A percentile compares a stretch with the other conserved stretches of the same genome.
These are phyloP conservation scores for Phylloboletellus chloephorus DNA, from an alignment of 1,284 basidiomycete species.

Conservation along the genomic window DNA sequence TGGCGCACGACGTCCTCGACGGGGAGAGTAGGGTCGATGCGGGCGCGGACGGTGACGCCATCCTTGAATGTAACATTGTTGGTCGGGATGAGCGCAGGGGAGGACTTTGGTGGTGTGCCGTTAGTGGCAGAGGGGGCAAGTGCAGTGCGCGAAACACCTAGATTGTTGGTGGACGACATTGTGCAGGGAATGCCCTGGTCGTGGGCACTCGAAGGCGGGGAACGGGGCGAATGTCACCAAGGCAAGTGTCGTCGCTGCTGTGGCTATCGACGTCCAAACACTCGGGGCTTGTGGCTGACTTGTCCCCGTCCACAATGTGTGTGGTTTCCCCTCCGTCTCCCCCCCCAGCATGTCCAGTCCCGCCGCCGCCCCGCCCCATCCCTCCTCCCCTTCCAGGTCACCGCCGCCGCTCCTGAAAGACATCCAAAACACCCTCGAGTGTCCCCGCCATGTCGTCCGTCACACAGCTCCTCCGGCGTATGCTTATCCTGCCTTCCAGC, in stretches of 20 bases:
- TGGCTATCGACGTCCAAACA: too few species aligned
- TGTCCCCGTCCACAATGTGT: too few species aligned
- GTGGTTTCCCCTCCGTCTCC: background rate
- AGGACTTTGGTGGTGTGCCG: slow-evolving; percentile 36
- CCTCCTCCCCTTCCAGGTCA: too few species aligned
- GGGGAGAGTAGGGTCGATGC: slow-evolving; percentile 74
- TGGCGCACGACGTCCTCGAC: slow-evolving; percentile 78
- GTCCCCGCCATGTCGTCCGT: slow-evolving; percentile 14
- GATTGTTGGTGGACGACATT: slow-evolving; percentile 31
- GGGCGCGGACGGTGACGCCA: slow-evolving; percentile 66
- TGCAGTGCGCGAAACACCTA: slow-evolving; percentile 26
- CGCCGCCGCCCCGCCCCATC: too few species aligned
- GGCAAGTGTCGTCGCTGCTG: too few species aligned
- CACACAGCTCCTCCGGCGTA: slow-evolving; percentile 9
- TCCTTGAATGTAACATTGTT: slow-evolving; percentile 74
- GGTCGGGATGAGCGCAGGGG: slow-evolving; percentile 57
- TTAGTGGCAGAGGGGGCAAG: slow-evolving; percentile 34
- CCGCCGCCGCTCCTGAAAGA: slow-evolving; percentile 15
- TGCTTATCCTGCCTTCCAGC: slow-evolving; percentile 7
- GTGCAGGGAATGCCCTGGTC: too few species aligned
- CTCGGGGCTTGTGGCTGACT: too few species aligned
- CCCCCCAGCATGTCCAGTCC: too few species aligned
- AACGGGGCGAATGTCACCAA: too few species aligned
- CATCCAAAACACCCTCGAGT: slow-evolving; percentile 11
- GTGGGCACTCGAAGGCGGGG: too few species aligned